Conservation (phyloP, 2,329 filamentous ascomycete species). For the Pseudocercospora macadamiae region DNA sequence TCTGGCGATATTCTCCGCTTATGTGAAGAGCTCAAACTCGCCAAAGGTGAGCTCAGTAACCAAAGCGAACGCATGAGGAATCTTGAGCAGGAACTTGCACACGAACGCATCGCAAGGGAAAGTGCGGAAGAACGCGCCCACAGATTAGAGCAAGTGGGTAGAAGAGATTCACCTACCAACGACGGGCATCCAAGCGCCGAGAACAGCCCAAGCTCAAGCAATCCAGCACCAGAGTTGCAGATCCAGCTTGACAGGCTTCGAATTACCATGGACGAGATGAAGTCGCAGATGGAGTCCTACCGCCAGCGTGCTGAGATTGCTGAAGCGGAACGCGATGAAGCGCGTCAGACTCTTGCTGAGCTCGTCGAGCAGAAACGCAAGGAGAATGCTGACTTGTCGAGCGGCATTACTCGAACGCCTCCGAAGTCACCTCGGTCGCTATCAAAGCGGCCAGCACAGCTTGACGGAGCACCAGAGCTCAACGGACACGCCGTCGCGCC, state of each 20-base stretch:
- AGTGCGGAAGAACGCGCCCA: slow-evolving; percentile 81
- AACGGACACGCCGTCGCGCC: slow-evolving; percentile 34
- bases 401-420: slow-evolving; percentile 15
- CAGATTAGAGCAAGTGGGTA: slow-evolving; percentile 65
- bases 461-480: slow-evolving; percentile 19
- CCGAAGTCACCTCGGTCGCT: slow-evolving; percentile 20
- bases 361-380: slow-evolving; percentile 83
- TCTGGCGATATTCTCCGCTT: slow-evolving; percentile 79
- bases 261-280: slow-evolving; percentile 78
- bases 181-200: slow-evolving; percentile 22
- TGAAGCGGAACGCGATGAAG: slow-evolving; percentile 73
- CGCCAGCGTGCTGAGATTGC: slow-evolving; percentile 75
- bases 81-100: slow-evolving; percentile 74
- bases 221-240: slow-evolving; percentile 57
- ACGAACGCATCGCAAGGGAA: slow-evolving; percentile 80
- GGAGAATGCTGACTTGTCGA: slow-evolving; percentile 58
- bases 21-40: slow-evolving; percentile 79
- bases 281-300: slow-evolving; percentile 77
- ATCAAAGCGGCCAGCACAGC: slow-evolving; percentile 21
- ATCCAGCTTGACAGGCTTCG: slow-evolving; percentile 75
- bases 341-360: slow-evolving; percentile 76
- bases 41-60: slow-evolving; percentile 84
- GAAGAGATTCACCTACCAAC: slow-evolving; percentile 37
- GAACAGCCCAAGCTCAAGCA: slow-evolving; percentile 18
- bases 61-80: slow-evolving; percentile 79